Evolutionary conservation across 345 rosid species (phyloP).

Genomic region (Lepidium aucheri): DNA sequence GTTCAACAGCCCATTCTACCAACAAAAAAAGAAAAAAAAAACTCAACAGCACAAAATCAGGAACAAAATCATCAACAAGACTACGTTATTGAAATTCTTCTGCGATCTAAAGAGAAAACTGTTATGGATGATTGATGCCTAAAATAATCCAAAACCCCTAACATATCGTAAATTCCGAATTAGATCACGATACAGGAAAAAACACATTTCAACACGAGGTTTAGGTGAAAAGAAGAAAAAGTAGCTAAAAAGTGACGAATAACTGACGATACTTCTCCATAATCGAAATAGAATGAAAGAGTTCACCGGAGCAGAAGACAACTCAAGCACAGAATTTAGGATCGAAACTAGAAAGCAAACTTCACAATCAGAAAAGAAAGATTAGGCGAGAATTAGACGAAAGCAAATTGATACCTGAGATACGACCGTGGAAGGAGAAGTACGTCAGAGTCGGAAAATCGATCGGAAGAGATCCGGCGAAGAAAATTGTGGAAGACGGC

Average conservation of each 20-base stretch:
- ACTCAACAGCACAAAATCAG: neutral
- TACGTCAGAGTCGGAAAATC: neutral
- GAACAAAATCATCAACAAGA: neutral
- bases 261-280: neutral
- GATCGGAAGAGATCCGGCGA: constrained; percentile 2
- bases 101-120: neutral
- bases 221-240: neutral
- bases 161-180: neutral
- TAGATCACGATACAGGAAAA: constrained; percentile 7
- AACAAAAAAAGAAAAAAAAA: neutral
- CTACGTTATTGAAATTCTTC: neutral
- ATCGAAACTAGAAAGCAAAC: neutral
- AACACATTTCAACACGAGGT: neutral
- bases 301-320: neutral
- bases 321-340: neutral
- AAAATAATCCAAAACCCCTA: neutral
- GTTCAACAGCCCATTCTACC: neutral
- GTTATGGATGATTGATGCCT: neutral
- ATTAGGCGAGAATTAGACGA: neutral
- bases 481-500: constrained; percentile 2
- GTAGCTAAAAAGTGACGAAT: neutral
- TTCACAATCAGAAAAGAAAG: neutral
- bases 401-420: neutral
- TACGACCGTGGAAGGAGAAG: neutral
- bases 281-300: neutral